Conservation (phyloP, 1,284 basidiomycete genomes). For the Ceratobasidium sp. region DNA sequence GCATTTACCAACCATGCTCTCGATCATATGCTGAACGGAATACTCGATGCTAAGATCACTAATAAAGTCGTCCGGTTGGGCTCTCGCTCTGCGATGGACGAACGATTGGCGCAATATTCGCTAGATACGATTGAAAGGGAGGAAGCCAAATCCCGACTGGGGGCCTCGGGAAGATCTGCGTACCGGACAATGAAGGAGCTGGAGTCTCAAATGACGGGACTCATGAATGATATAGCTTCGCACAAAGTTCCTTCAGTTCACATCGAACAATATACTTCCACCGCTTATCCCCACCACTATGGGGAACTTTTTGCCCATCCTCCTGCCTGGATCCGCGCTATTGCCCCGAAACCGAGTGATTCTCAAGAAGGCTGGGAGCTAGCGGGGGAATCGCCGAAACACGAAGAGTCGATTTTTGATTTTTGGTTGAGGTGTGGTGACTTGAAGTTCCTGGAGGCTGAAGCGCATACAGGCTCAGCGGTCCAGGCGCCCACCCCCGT, state of each 20-base stretch:
- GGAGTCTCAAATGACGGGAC: slow-evolving; percentile 55
- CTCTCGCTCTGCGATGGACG: slow-evolving; percentile 60
- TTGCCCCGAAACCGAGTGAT: slow-evolving; percentile 3
- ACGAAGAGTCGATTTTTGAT: not conserved
- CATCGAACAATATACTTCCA: slow-evolving; percentile 54
- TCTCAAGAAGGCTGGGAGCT: not conserved
- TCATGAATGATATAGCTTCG: slow-evolving; percentile 56
- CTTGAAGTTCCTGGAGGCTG: slow-evolving; percentile 31
- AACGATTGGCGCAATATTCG: slow-evolving; percentile 62
- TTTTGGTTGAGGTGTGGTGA: slow-evolving; percentile 33
- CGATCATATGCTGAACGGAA: slow-evolving; percentile 67
- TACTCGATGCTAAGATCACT: slow-evolving; percentile 67
- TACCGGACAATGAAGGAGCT: slow-evolving; percentile 55
- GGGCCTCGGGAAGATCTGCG: slow-evolving; percentile 48
- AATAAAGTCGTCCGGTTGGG: slow-evolving; percentile 68
- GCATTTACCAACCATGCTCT: slow-evolving; percentile 78
- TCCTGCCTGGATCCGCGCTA: slow-evolving; percentile 55
- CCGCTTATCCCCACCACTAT: slow-evolving; percentile 55
- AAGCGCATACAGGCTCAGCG: too few species aligned
- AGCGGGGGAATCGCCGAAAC: not conserved
- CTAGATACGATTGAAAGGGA: slow-evolving; percentile 54
- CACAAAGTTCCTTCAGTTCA: slow-evolving; percentile 53
- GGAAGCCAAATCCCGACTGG: slow-evolving; percentile 52
- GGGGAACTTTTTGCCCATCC: slow-evolving; percentile 51
- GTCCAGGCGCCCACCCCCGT: too few species aligned